Evolutionary conservation across 2,329 filamentous ascomycete genomes (phyloP).

Genomic region (Alternaria arborescens): DNA sequence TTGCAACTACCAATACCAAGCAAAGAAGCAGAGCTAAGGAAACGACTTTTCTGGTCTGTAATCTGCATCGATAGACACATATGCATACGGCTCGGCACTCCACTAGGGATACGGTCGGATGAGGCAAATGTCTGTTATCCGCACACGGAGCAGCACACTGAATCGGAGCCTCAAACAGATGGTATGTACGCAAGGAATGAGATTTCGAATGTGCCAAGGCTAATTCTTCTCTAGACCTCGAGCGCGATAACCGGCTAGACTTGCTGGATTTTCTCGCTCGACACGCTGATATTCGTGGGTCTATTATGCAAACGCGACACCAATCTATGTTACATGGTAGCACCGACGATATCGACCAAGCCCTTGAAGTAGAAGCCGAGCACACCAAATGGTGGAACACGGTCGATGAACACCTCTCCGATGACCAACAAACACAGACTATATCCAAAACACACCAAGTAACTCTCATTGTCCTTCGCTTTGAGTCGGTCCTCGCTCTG

Average conservation of each 20-base stretch:
- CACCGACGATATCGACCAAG: slow-evolving; percentile 17
- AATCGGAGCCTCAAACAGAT: too few species aligned
- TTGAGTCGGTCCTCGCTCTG: slow-evolving; percentile 31
- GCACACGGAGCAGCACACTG: too few species aligned
- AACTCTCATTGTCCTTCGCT: slow-evolving; percentile 34
- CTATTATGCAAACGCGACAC: slow-evolving; percentile 34
- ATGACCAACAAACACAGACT: slow-evolving; percentile 16
- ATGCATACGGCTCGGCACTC: too few species aligned
- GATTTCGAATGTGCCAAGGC: too few species aligned
- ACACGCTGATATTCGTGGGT: slow-evolving; percentile 32
- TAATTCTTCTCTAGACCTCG: slow-evolving; percentile 11
- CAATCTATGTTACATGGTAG: slow-evolving; percentile 16
- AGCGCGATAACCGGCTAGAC: slow-evolving; percentile 28
- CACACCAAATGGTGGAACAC: slow-evolving; percentile 39
- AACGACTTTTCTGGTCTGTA: too few species aligned
- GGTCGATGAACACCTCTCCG: slow-evolving; percentile 36
- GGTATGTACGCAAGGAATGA: too few species aligned
- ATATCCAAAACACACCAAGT: slow-evolving; percentile 35
- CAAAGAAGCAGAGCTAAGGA: too few species aligned
- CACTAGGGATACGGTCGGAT: too few species aligned
- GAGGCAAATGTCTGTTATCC: too few species aligned
- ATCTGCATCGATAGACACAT: too few species aligned
- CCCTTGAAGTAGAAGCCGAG: slow-evolving; percentile 32
- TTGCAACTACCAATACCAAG: too few species aligned
- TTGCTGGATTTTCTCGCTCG: slow-evolving; percentile 35